phyloP scores from a whole-genome alignment of 2,329 filamentous ascomycete species.

The Neofusicoccum parvum region DNA sequence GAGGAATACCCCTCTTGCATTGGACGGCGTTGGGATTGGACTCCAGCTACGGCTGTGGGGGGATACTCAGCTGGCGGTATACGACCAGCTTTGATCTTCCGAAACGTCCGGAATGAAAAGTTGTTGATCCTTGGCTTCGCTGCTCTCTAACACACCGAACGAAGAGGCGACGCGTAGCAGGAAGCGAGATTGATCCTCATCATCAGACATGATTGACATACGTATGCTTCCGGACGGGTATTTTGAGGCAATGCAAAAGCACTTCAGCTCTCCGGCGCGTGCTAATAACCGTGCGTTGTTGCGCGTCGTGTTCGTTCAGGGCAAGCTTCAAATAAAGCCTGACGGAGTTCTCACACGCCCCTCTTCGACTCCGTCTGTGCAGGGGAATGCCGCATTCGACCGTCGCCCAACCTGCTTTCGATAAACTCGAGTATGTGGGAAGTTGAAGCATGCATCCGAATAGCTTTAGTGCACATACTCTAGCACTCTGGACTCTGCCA shows the following conservation, averaged over 20 bases:
- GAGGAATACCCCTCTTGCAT: conserved; percentile 16
- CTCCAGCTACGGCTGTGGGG: conserved; percentile 7
- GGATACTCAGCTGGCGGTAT: background rate
- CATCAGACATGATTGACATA: background rate
- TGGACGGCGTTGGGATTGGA: conserved; percentile 19
- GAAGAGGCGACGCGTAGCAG: background rate
- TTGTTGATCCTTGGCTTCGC: conserved; percentile 1
- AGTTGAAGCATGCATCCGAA: no score
- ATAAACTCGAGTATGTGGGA: no score
- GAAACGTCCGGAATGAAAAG: conserved; percentile 15
- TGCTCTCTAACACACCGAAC: background rate
- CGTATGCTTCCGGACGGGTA: background rate
- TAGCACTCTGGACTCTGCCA: no score
- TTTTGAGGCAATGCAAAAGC: background rate
- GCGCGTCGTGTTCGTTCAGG: background rate
- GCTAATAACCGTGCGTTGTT: background rate
- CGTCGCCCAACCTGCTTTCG: no score
- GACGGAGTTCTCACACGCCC: background rate
- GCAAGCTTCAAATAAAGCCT: background rate
- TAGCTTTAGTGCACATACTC: no score
- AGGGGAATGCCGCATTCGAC: no score
- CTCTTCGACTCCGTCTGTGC: background rate
- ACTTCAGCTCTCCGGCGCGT: background rate
- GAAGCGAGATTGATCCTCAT: conserved; percentile 14
- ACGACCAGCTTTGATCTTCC: background rate